Evolutionary conservation across 108 stramenopile species (phyloP).

Genomic region (Skeletonema menzelii): DNA sequence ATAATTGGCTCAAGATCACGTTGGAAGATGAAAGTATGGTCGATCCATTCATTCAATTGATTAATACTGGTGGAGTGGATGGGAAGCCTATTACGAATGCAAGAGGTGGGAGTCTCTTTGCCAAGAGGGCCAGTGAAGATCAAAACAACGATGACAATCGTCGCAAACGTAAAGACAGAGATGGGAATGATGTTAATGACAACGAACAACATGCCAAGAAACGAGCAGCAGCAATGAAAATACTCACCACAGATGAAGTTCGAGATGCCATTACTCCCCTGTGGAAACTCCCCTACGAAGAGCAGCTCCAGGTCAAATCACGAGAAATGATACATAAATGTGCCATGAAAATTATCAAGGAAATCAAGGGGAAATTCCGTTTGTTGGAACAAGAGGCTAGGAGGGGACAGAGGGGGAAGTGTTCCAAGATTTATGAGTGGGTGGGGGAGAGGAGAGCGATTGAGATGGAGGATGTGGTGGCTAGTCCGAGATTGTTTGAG

Average conservation of each 20-base stretch:
- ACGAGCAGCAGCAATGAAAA: slow-evolving; percentile 3
- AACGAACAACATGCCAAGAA: slow-evolving; percentile 3
- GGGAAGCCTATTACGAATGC: slow-evolving; percentile 42
- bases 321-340: slow-evolving; percentile 70
- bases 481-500: slow-evolving; percentile 52
- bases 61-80: slow-evolving; percentile 37
- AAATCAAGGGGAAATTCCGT: slow-evolving; percentile 63
- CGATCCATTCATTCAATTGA: slow-evolving; percentile 48
- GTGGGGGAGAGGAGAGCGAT: slow-evolving; percentile 50
- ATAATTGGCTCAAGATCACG: slow-evolving; percentile 58
- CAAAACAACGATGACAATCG: not conserved
- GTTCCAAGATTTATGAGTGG: slow-evolving; percentile 51
- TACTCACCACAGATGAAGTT: slow-evolving; percentile 54
- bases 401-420: slow-evolving; percentile 38
- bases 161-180: slow-evolving; percentile 10
- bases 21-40: slow-evolving; percentile 54
- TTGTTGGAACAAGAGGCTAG: slow-evolving; percentile 54
- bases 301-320: slow-evolving; percentile 62
- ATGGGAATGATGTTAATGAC: slow-evolving; percentile 12
- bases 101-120: slow-evolving; percentile 32
- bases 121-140: slow-evolving; percentile 34
- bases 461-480: slow-evolving; percentile 47
- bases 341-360: slow-evolving; percentile 60
- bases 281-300: slow-evolving; percentile 53
- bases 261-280: slow-evolving; percentile 62